phyloP scores from a whole-genome alignment of 257 asterid species.

The Solanum bulbocastanum region DNA sequence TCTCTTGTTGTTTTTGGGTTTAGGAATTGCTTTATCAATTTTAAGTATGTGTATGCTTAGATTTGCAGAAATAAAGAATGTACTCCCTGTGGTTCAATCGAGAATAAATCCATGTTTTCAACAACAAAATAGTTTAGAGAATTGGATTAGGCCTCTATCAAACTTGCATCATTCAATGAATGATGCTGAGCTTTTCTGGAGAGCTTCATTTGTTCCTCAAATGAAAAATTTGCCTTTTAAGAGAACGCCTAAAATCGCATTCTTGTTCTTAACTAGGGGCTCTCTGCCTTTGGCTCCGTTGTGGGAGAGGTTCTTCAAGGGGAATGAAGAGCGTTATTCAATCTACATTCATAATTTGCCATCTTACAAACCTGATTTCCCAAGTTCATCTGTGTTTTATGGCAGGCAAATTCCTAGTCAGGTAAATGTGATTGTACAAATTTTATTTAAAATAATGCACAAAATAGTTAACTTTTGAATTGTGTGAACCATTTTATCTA shows the following conservation, averaged over 20 bases:
- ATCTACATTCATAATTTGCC: slow-evolving; percentile 71
- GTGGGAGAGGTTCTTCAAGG: slow-evolving; percentile 75
- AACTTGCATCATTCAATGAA: slow-evolving; percentile 50
- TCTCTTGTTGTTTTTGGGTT: slow-evolving; percentile 54
- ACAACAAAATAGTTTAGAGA: slow-evolving; percentile 19
- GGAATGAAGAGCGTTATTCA: slow-evolving; percentile 61
- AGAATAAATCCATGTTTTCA: slow-evolving; percentile 34
- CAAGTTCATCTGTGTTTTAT: slow-evolving; percentile 50
- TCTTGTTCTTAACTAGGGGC: slow-evolving; percentile 89
- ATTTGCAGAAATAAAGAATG: slow-evolving; percentile 31
- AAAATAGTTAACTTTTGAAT: background rate
- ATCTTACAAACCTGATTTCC: slow-evolving; percentile 41
- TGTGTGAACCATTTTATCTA: background rate
- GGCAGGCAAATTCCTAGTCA: slow-evolving; percentile 80
- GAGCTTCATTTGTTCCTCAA: slow-evolving; percentile 58
- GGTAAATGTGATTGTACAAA: slow-evolving; percentile 28
- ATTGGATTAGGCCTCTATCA: slow-evolving; percentile 47
- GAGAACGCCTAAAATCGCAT: slow-evolving; percentile 67
- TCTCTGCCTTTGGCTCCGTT: slow-evolving; percentile 75
- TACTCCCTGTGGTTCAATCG: slow-evolving; percentile 10
- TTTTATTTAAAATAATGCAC: background rate
- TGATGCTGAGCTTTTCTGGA: slow-evolving; percentile 70
- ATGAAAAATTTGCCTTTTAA: slow-evolving; percentile 53
- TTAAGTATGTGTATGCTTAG: slow-evolving; percentile 47
- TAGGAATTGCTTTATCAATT: slow-evolving; percentile 50